Evolutionary conservation across 306 rosid genomes (phyloP).

Genomic region (Quercus cerris): DNA sequence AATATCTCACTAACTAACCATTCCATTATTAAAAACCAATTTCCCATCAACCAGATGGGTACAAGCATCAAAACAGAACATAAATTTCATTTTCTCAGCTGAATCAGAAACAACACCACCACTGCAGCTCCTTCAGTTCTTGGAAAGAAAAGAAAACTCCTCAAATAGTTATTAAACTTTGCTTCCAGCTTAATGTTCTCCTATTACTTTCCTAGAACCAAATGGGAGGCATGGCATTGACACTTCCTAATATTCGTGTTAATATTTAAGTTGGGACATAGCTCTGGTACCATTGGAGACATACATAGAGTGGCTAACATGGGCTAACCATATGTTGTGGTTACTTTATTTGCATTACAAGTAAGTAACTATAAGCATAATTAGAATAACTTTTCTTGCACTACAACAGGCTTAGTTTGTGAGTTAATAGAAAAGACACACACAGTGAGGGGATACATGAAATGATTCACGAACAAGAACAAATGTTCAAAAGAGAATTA

Average conservation of each 20-base stretch:
- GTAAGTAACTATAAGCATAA: no score
- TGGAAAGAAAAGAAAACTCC: not conserved
- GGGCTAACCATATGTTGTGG: no score
- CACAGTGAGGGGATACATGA: not conserved
- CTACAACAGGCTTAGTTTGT: no score
- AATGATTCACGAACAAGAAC: not conserved
- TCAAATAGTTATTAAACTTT: not conserved
- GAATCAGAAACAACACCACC: not conserved
- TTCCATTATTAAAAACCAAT: not conserved
- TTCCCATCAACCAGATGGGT: not conserved
- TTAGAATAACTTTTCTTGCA: no score
- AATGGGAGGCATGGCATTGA: not conserved
- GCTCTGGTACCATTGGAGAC: no score
- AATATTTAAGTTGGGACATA: no score
- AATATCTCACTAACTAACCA: no score
- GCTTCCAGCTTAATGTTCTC: not conserved
- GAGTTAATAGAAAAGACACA: not conserved
- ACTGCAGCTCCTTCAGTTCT: not conserved
- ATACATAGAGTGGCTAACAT: no score
- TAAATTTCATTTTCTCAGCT: not conserved
- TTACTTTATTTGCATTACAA: no score
- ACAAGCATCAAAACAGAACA: not conserved
- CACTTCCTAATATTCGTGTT: not conserved
- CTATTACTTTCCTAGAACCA: not conserved
- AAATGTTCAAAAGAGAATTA: constrained; percentile 30